Base-by-base conservation (phyloP, 1,139 yeast species). In the Hanseniaspora gamundiae region DNA sequence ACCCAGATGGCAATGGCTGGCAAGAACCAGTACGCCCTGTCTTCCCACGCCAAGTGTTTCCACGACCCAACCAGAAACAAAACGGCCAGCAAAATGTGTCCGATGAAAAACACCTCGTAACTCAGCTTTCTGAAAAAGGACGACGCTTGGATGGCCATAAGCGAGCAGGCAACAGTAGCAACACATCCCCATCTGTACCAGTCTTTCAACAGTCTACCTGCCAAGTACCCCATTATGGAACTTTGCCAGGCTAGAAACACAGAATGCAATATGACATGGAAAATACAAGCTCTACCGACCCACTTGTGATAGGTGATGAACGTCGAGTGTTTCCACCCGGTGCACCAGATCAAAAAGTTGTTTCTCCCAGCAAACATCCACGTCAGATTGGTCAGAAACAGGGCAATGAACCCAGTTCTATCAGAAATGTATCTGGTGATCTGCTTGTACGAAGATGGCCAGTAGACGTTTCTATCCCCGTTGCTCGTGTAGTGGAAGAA, bases 231-330 rank as follows among this genome's bases (percentile, higher is more conserved):
- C 24, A 66, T 61, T 36, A 48, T 46, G n/a, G 42, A 40, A 5
- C 52, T 47, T 28, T 52, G 46, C 42, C 36, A 61, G 65, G 51
- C 38, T 42, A 47, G 43, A 42, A 48, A 46, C 19, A 52, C 45
- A 64, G 75, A 27, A 59, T 49, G 48, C 13, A 49, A 47, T 35
- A 51, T 43, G 5, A 47, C 47, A 10, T 49, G 45, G 20, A 51
- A 31, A 11, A 52, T 45, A 19, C 49, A 40, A 26, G 45, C 47
- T 59, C 91, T 70, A 2, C 79, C 75, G 6, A 76, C 55, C 80
- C 84, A 78, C 53, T 79, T 75, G 61, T 83, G 93, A 57, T 76
- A 70, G 20, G 73, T 65, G 46, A 78, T 65, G 56, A 80, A 80
- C 39, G 83, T 70, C 2, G 78, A 65, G 51, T 71, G 72, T 21